Evolutionary conservation across 371 early-diverging fungal species (phyloP), one percentile per base, ranked within the genome.

Genomic region (Apophysomyces sp.): DNA sequence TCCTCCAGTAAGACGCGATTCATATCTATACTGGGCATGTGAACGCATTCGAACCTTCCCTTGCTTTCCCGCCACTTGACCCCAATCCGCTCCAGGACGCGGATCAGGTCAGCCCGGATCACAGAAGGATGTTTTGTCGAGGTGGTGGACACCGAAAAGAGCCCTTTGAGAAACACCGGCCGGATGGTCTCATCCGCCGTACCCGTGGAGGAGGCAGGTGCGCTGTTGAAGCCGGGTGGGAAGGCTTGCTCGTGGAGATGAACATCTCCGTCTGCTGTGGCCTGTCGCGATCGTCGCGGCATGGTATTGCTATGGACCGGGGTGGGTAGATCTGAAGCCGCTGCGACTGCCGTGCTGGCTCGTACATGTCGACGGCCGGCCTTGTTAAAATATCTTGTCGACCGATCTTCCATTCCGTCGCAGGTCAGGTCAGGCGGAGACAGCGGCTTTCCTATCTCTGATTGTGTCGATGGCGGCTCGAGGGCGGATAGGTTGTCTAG

Each of bases 71-170:
- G 78, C 82, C 84, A 89, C 30, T 79, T 80, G 44, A 90, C 77
- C 11, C 83, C 86, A 53, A 86, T 80, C 0, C 78, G 70, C 36
- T 85, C 75, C 49, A 94, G 67, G 0, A 87, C 88, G 6, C 78
- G 72, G 11, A 89, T 77, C 27, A 94, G 62, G 55, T 86, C 89
- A 16, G 79, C 76, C 16, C 92, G 88, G 26, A 94, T 92, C n/a
- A 78, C 85, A 0, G 86, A 66, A 0, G 92, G 91, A 21, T 85
- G 84, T 16, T 88, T 84, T 6, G 90, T 89, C 3, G 92, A 86
- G 0, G 93, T 93, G 2, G 91, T 92, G 2, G 85, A 73, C 12
- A 91, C 91, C 0, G 89, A 88, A 59, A 94, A 90, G 1, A 94
- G 69, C 0, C 91, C 91, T 69, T 90, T 90, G 13, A 94, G 72